Conservation (phyloP, 495 filamentous ascomycete species). For the Podospora bellae-mahoneyi region DNA sequence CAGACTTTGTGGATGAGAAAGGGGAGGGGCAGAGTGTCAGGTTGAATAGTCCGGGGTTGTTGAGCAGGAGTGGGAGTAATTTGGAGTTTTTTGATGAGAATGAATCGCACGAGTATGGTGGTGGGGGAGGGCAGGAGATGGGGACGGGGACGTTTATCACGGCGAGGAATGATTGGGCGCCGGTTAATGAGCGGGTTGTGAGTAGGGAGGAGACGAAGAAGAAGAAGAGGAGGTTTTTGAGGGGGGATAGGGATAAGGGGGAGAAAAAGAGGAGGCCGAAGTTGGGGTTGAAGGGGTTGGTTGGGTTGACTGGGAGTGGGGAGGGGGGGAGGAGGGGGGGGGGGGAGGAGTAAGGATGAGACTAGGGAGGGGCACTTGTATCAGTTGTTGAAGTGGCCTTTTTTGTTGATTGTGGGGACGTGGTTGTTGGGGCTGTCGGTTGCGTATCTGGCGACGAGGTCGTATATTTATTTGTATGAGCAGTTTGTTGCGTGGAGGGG, state of each 20-base stretch:
- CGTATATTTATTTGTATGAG: constrained; percentile 89
- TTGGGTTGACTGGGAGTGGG: constrained; percentile 26
- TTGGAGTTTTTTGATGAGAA: constrained; percentile 21
- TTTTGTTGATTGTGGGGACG: constrained; percentile 69
- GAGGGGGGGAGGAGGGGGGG: too few species aligned
- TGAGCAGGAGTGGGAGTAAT: constrained; percentile 21
- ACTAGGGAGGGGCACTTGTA: constrained; percentile 92
- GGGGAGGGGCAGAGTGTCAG: constrained; percentile 20
- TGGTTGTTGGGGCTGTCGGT: constrained; percentile 70
- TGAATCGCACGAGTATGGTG: constrained; percentile 12
- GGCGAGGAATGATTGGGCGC: constrained; percentile 82
- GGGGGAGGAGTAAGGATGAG: constrained; percentile 70
- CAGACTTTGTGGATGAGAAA: constrained; percentile 47
- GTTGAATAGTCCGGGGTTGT: constrained; percentile 27
- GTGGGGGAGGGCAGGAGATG: constrained; percentile 14
- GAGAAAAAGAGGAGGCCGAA: constrained; percentile 25
- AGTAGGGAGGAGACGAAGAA: not conserved
- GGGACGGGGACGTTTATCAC: constrained; percentile 52
- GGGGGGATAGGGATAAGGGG: constrained; percentile 11
- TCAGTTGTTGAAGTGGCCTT: constrained; percentile 82
- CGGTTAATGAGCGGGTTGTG: constrained; percentile 62
- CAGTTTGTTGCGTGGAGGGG: constrained; percentile 72
- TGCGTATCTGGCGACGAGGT: constrained; percentile 74
- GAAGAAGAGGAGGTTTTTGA: constrained; percentile 18
- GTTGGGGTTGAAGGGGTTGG: constrained; percentile 16